Base-by-base conservation (phyloP, 108 stramenopile genomes). In the Stephanodiscus triporus region DNA sequence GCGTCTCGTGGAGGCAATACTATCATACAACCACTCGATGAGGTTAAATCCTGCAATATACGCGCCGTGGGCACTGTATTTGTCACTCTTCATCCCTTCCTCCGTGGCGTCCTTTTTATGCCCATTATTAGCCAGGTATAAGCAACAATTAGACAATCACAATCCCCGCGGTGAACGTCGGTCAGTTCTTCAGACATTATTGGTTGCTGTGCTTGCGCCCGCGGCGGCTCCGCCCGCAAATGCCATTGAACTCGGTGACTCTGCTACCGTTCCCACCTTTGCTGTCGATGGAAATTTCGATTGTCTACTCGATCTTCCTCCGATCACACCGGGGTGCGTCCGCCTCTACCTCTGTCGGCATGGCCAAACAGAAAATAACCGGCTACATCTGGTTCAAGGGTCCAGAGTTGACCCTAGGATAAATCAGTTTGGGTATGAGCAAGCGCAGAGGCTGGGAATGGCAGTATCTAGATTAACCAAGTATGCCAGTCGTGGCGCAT, bases 351-450 rank as follows among this genome's bases (percentile, higher is more conserved):
- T 92, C 8, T 90, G 89, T 43, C 88, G 91, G n/a, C 91, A 92
- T 73, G 91, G 91, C 9, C 91, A 92, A 72, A 92, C 91, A 3
- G 91, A 92, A 76, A 90, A 92, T 63, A 92, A 92, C 47, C 72
- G 91, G 26, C 69, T 92, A 32, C 78, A 84, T 50, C 50, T 80
- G 30, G 88, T 92, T 10, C 91, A 92, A 66, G 91, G 91, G 13
- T 84, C 89, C 29, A 64, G 88, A 59, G 83, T 89, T 0, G 86
- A 92, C 57, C 87, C 91, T 23, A 72, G 86, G 11, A 77, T 89
- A 34, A 92, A 92, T 56, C 42, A 40, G 29, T 85, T 84, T 79
- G 91, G 91, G 0, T 32, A 59, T 22, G 54, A 48, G 27, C 88
- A 88, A 62, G 88, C 88, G 3, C 38, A 51, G 30, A 62, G 84